These are phyloP conservation scores for Fereydounia khargensis DNA, from an alignment of 1,284 basidiomycete species.

Conservation along the genomic window DNA sequence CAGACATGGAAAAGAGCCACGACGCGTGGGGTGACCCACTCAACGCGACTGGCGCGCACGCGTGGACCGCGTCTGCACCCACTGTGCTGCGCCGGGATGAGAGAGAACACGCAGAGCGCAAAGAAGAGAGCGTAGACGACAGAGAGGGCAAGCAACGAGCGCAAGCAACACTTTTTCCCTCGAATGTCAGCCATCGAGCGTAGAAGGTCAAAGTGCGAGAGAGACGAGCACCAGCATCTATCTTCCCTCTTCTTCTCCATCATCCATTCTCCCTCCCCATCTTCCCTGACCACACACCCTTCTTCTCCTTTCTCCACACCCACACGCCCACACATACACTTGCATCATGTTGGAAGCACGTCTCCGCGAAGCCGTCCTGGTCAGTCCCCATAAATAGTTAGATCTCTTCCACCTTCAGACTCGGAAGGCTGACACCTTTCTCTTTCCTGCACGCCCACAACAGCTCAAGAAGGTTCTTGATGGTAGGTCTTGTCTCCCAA, in stretches of 20 bases:
- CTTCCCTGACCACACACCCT: background rate
- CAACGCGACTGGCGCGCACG: too few relatives aligned
- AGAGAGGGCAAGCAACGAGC: too few relatives aligned
- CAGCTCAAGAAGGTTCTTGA: constrained; percentile 54
- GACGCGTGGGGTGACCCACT: too few relatives aligned
- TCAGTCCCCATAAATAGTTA: constrained; percentile 9
- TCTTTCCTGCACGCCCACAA: background rate
- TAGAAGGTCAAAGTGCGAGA: too few relatives aligned
- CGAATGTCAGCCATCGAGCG: too few relatives aligned
- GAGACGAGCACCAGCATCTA: background rate
- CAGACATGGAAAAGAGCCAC: too few relatives aligned
- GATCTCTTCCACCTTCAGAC: background rate
- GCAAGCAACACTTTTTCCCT: too few relatives aligned
- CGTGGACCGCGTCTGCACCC: too few relatives aligned
- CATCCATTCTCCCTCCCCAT: background rate
- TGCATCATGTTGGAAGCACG: constrained; percentile 48
- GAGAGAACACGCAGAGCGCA: too few relatives aligned
- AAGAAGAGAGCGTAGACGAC: too few relatives aligned
- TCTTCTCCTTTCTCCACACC: background rate
- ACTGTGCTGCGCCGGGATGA: too few relatives aligned
- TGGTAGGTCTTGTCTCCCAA: too few relatives aligned
- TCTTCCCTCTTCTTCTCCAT: background rate
- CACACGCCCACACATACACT: background rate
- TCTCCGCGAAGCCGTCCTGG: constrained; percentile 39
- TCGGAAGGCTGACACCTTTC: background rate